Base-by-base conservation (phyloP, 2,329 filamentous ascomycete species). In the Davidsoniella eucalypti region DNA sequence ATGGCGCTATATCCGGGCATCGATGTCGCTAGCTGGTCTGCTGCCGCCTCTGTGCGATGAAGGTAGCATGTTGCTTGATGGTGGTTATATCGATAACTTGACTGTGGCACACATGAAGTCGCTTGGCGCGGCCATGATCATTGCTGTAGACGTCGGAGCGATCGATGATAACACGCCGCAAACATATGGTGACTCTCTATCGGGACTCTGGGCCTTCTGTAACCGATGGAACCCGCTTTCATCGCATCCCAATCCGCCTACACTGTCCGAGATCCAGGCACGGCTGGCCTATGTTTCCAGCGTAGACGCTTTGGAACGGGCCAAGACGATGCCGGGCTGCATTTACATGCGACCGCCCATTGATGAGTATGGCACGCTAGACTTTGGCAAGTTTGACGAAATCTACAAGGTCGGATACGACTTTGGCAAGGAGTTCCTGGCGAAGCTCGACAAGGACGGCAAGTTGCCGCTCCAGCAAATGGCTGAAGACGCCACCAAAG, bases 151-250 rank as follows among this genome's bases (percentile, higher is more conserved):
- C 59, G 92, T 98, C 1, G 93, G 93, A 21, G 81, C 86, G 8
- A 70, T 96, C 2, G 90, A 98, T 58, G 90, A 96, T 60, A 79
- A 93, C 61, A 86, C 83, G 0, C 92, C 92, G 0, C 93, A 98
- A 64, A 75, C 76, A 1, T 98, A 94, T 60, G 92, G 93, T 49
- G 92, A 98, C 67, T 90, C 87, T 0, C 73, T 98, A 0, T 95
- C 88, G 0, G 92, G 92, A 1, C 81, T 94, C 62, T 98, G 93
- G 93, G 86, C 90, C 0, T 82, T 93, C 42, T 68, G 90, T 60
- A 98, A 98, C 63, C 78, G 93, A 43, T 98, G 92, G 92, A 98
- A 98, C 58, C 90, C 92, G 0, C 88, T 98, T 63, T 93, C 86
- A 1, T 73, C 76, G 1, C 80, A 81, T 54, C 84, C 92, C 1